These are phyloP conservation scores for Neurospora africana DNA, from an alignment of 495 filamentous ascomycete species.

Conservation along the genomic window DNA sequence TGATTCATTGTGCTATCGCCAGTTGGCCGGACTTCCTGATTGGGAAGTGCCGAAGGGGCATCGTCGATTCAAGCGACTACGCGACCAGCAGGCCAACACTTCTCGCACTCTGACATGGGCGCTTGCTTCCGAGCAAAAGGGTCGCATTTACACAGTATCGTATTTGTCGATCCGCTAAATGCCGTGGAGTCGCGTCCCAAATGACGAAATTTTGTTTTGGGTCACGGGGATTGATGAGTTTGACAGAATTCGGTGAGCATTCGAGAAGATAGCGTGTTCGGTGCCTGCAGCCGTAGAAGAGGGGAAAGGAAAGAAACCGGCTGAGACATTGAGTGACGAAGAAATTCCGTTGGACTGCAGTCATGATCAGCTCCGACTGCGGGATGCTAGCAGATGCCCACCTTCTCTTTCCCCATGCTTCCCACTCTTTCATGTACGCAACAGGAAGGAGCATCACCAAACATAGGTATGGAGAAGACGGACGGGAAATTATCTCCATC, in stretches of 20 bases:
- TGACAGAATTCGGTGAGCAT: not conserved
- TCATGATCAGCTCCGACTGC: not conserved
- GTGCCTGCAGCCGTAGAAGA: not conserved
- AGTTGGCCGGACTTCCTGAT: not conserved
- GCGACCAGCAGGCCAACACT: not conserved
- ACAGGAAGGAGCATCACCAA: not conserved
- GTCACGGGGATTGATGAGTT: not conserved
- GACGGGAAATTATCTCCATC: not conserved
- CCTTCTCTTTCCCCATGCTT: not conserved
- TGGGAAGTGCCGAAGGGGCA: not conserved
- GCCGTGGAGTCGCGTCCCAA: not conserved
- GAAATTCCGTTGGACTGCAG: not conserved
- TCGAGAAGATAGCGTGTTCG: not conserved
- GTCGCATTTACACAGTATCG: not conserved
- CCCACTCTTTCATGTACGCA: not conserved
- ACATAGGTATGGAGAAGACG: not conserved
- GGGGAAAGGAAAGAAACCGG: not conserved
- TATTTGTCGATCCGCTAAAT: not conserved
- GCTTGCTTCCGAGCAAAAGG: not conserved
- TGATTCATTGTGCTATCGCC: not conserved
- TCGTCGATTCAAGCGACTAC: not conserved
- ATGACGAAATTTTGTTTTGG: not conserved
- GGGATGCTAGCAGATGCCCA: not conserved
- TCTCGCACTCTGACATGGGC: not conserved
- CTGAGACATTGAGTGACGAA: not conserved